phyloP scores from a whole-genome alignment of 164 flowering plant genomes.

The Euptelea pleiosperma region DNA sequence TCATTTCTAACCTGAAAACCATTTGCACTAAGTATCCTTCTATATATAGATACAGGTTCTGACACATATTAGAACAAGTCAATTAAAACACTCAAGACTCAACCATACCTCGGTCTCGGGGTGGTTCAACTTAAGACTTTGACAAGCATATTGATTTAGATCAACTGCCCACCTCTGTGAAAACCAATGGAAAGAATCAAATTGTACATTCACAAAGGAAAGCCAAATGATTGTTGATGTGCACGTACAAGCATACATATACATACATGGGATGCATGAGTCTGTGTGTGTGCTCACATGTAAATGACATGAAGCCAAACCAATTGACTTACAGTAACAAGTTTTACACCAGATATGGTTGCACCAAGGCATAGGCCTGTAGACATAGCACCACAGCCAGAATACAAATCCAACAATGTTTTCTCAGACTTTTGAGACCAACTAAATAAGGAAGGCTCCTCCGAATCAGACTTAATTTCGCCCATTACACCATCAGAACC shows the following conservation, averaged over 20 bases:
- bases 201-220: no score
- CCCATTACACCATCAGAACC: conserved; percentile 8
- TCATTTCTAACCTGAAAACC: conserved; percentile 72
- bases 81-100: no score
- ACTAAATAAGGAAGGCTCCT: not conserved
- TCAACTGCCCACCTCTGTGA: conserved; percentile 88
- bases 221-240: no score
- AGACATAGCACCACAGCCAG: conserved; percentile 97
- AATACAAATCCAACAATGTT: conserved; percentile 62
- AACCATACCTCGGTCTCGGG: conserved; percentile 69
- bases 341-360: conserved; percentile 38
- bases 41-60: no score
- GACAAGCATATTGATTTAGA: conserved; percentile 59
- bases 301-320: not conserved
- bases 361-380: conserved; percentile 86
- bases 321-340: conserved; percentile 60
- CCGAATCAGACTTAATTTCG: conserved; percentile 21
- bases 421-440: conserved; percentile 21
- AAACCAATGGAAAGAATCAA: not conserved
- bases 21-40: not conserved
- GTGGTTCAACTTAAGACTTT: conserved; percentile 64
- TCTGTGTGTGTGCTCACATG: no score
- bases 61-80: no score
- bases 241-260: no score
- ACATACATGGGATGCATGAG: no score